Percentiles rank a stretch among this genome's conserved stretches.
phyloP scores from a whole-genome alignment of 2,329 filamentous ascomycete genomes.

The Aspergillus tanneri region DNA sequence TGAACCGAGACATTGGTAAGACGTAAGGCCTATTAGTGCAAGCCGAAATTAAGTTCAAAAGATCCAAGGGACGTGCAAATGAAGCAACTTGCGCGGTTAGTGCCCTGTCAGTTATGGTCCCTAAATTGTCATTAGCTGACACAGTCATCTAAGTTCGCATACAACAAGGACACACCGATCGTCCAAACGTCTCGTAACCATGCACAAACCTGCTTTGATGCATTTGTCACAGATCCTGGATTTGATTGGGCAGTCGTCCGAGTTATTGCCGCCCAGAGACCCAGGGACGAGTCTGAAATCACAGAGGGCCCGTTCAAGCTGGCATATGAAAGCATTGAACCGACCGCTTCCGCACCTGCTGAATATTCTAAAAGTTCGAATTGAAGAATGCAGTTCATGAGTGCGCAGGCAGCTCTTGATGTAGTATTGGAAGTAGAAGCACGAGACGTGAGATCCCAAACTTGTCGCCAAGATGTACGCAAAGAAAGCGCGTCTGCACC shows the following conservation, averaged over 20 bases:
- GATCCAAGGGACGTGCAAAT: constrained; percentile 63
- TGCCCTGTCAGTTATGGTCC: constrained; percentile 58
- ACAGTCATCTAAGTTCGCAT: not conserved
- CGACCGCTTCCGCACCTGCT: constrained; percentile 66
- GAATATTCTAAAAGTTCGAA: constrained; percentile 66
- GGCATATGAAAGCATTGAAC: constrained; percentile 70
- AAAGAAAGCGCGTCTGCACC: constrained; percentile 44
- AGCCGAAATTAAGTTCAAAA: constrained; percentile 67
- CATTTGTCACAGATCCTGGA: constrained; percentile 65
- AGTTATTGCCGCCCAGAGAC: constrained; percentile 69
- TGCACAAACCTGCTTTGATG: constrained; percentile 69
- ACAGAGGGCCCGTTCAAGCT: constrained; percentile 78
- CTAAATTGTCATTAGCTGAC: constrained; percentile 39
- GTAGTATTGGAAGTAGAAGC: constrained; percentile 67
- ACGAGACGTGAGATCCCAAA: constrained; percentile 73
- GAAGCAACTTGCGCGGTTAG: constrained; percentile 65
- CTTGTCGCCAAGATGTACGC: constrained; percentile 62
- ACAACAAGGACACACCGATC: constrained; percentile 59
- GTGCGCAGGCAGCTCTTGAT: constrained; percentile 73
- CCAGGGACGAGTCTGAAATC: constrained; percentile 75
- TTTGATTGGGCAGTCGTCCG: constrained; percentile 65
- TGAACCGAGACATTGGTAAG: constrained; percentile 20
- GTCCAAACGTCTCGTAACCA: constrained; percentile 85
- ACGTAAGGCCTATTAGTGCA: constrained; percentile 60
- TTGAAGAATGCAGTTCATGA: constrained; percentile 68